phyloP scores from a whole-genome alignment of 371 early-diverging fungal genomes.

The Mortierella sp. region DNA sequence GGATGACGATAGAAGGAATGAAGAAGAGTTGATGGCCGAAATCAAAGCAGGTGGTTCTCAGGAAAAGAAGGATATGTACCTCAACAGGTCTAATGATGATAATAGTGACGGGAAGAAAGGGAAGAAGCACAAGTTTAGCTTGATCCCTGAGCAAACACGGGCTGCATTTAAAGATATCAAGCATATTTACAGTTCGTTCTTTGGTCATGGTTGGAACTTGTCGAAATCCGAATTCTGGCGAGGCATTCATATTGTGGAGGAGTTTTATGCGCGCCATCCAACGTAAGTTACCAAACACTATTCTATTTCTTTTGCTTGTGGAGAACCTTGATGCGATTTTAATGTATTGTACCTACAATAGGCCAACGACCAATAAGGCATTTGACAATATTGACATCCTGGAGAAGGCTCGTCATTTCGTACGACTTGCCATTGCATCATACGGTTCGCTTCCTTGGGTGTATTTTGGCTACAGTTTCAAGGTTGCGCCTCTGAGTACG shows the following conservation, averaged over 20 bases:
- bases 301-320: not conserved
- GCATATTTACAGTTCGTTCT: constrained; percentile 53
- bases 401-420: constrained; percentile 66
- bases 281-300: constrained; percentile 31
- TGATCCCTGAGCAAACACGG: constrained; percentile 49
- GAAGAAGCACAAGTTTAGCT: constrained; percentile 37
- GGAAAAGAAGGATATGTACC: constrained; percentile 42
- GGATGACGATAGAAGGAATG: constrained; percentile 35
- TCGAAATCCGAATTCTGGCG: constrained; percentile 42
- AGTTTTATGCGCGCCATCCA: constrained; percentile 41
- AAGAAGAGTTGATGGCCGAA: constrained; percentile 51
- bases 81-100: constrained; percentile 17
- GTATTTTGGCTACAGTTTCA: constrained; percentile 57
- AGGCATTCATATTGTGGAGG: constrained; percentile 48
- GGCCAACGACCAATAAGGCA: constrained; percentile 44
- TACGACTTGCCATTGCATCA: constrained; percentile 73
- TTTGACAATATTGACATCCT: constrained; percentile 56
- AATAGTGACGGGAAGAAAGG: constrained; percentile 11
- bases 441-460: constrained; percentile 59
- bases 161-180: constrained; percentile 56
- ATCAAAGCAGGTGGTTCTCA: constrained; percentile 48
- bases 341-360: constrained; percentile 4
- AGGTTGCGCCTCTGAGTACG: constrained; percentile 47
- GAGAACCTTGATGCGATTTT: not conserved
- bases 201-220: constrained; percentile 56